Evolutionary conservation across 208 protist genomes (phyloP), one percentile per base, ranked within the genome.

Genomic region (Leishmania amazonensis): DNA sequence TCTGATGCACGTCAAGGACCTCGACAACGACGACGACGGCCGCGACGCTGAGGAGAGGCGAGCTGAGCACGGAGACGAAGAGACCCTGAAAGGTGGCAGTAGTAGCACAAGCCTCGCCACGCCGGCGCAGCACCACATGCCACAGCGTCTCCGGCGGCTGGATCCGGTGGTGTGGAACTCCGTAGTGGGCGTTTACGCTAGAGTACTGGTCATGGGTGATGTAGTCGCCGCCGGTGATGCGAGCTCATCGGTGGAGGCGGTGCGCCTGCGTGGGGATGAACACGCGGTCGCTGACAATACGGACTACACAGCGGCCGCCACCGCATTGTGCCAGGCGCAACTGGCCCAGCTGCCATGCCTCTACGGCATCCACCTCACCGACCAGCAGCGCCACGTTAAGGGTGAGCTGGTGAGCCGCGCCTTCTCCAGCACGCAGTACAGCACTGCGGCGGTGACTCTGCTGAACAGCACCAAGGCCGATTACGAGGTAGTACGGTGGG

Each of bases 311-410:
- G 47, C 58, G 2, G 60, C 72, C n/a, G 68, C 72, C 21, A 65
- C 64, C 35, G 75, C 49, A 9, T 17, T 19, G 45, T 83, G 74
- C 21, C 51, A 57, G 28, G 51, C 42, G 19, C 62, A 54, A 57
- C 76, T 83, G 51, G 42, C 78, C 70, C 38, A 24, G 62, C 68
- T 84, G 57, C 76, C 79, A 67, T 83, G 80, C 71, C 67, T 83
- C 40, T 97, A 97, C 80, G 75, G 80, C 40, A 91, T 97, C 82
- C 83, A 78, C 3, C 87, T 94, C n/a, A 92, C 88, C 6, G 91
- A 97, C 75, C 87, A 90, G 86, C 95, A 97, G 88, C 93, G 89
- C n/a, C 90, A 97, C 82, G 90, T 91, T 54, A 91, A 90, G 79
- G 94, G 94, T n/a, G 90, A 89, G 60, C 76, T 90, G 60, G 86